Evolutionary conservation across 1,284 basidiomycete species (phyloP).

Genomic region (Phylloporus sp.): DNA sequence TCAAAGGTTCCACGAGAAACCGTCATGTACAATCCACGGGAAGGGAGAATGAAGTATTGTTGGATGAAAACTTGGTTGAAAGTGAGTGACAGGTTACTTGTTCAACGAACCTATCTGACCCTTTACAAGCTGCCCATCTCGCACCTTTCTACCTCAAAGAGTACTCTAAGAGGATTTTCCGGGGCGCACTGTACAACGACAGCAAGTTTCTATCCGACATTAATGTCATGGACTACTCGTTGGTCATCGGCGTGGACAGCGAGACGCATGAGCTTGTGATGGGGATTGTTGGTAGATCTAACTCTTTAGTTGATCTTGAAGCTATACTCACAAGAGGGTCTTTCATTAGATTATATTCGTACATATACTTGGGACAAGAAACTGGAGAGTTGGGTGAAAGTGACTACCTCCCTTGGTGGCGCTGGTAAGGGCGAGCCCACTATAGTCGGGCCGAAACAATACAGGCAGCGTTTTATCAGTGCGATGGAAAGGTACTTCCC

Average conservation of each 20-base stretch:
- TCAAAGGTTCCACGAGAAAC: slow-evolving; percentile 93
- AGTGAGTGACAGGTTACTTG: slow-evolving; percentile 51
- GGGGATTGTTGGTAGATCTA: slow-evolving; percentile 87
- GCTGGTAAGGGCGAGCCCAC: slow-evolving; percentile 88
- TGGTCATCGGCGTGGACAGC: slow-evolving; percentile 93
- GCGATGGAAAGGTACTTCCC: slow-evolving; percentile 95
- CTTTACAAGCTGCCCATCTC: slow-evolving; percentile 63
- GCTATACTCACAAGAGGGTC: slow-evolving; percentile 12
- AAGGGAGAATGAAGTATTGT: slow-evolving; percentile 89
- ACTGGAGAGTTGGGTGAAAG: slow-evolving; percentile 97
- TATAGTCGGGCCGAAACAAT: slow-evolving; percentile 87
- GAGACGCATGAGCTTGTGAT: slow-evolving; percentile 86
- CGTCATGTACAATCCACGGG: slow-evolving; percentile 92
- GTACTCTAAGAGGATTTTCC: slow-evolving; percentile 91
- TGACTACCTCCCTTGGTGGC: slow-evolving; percentile 86
- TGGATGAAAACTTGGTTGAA: slow-evolving; percentile 93
- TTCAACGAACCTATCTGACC: slow-evolving; percentile 16
- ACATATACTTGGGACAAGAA: slow-evolving; percentile 99
- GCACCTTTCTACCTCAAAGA: slow-evolving; percentile 94
- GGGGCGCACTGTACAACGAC: slow-evolving; percentile 92
- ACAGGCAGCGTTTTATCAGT: slow-evolving; percentile 86
- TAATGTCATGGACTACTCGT: slow-evolving; percentile 99
- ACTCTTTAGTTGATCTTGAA: neutral
- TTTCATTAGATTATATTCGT: slow-evolving; percentile 81
- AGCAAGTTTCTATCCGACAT: slow-evolving; percentile 93